Base-by-base conservation (phyloP, 2,329 filamentous ascomycete species). In the Drechslerella coelobrocha region DNA sequence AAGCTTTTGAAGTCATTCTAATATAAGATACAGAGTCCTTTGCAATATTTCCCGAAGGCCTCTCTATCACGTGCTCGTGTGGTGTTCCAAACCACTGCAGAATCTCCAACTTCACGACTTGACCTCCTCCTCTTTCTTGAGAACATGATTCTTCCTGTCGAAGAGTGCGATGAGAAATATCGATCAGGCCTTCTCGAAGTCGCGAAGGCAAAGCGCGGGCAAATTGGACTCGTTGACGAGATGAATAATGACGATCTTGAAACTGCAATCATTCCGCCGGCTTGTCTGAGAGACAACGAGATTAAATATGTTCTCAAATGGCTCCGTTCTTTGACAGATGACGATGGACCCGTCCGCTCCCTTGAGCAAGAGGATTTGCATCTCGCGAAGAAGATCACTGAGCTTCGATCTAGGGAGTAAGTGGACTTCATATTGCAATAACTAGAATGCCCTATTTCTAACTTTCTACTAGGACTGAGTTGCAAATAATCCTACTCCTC, bases 401-500 rank as follows among this genome's bases (percentile, higher is more conserved):
- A 71, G 8, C 66, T 71, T 24, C 47, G 66, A 34, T 54, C 53
- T 7, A 57, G 66, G 26, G 66, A 71, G 66, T 71, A 21, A 63
- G 66, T 27, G 7, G 12, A n/a, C n/a, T n/a, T n/a, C n/a, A n/a
- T n/a, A n/a, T n/a, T n/a, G n/a, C n/a, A n/a, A n/a, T n/a, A n/a
- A n/a, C n/a, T n/a, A n/a, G n/a, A n/a, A n/a, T 7, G 12, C 27
- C 48, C n/a, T 27, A 1, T 51, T 3, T 27, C 47, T 51, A 27
- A 31, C 23, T 27, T 24, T 51, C 24, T 10, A 43, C 12, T 23
- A 71, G 66, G 79, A 92, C 89, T 0, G 88, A 92, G 75, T 80
- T 92, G 39, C 90, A 94, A 77, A 86, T 93, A 79, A 91, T 93
- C 60, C 78, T 94, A 29, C 87, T 92, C 55, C 82, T 94, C 4